Evolutionary conservation across 495 filamentous ascomycete genomes (phyloP), one percentile per base, ranked within the genome.

Genomic region (Astrothelium macrocarpum): DNA sequence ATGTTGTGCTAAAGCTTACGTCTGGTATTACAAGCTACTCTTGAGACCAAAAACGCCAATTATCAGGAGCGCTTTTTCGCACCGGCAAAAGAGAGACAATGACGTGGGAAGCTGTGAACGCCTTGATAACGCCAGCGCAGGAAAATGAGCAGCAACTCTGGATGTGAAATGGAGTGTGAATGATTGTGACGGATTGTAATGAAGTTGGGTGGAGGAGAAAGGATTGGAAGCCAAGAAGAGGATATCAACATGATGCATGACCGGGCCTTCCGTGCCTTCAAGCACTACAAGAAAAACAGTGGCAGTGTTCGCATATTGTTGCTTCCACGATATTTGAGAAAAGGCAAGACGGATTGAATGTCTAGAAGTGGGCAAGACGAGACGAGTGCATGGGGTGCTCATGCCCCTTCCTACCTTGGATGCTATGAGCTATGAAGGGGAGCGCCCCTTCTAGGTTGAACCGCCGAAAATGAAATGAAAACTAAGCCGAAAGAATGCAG

Each of bases 151-250:
- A 29, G 49, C 49, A 56, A 56, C 20, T 14, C 20, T 56, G 49
- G 16, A 56, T 56, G 49, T 56, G 49, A 56, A 56, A 56, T 56
- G 49, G 49, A 56, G 49, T 56, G 49, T n/a, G 49, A 56, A 56
- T 56, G 49, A 56, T 25, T 56, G 49, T 56, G 49, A 56, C 49
- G 49, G 49, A 56, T 29, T 56, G 49, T 16, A 56, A 56, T 29
- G 49, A 10, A 25, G 9, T 56, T 26, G 25, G 25, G 49, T 10
- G 20, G 5, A 29, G 20, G 16, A 20, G 25, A 56, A 20, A n/a
- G 25, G 29, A 9, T 56, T 12, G 25, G 20, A 49, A 56, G 25
- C 49, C 23, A 11, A 29, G 12, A 9, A 29, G 49, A 56, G 29
- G 23, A 56, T 28, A 25, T 56, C 49, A 9, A 56, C 25, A 56